Evolutionary conservation across 192 early-diverging fungal genomes (phyloP).

Genomic region (Linnemannia zychae): DNA sequence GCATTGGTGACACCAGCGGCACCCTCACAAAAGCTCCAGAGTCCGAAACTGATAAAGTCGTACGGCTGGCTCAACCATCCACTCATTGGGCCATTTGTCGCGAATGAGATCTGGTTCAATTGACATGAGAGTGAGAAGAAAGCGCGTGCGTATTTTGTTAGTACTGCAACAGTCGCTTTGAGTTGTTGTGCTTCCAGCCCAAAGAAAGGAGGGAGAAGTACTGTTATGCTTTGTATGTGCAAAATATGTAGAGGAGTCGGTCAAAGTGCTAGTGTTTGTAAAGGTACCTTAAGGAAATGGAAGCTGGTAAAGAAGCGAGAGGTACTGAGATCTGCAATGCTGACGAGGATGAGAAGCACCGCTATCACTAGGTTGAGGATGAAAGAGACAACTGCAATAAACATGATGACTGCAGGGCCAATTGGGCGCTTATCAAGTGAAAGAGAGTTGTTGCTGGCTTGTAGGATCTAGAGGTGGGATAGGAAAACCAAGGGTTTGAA

Average conservation of each 20-base stretch:
- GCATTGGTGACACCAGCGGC: constrained; percentile 19
- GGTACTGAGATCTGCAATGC: constrained; percentile 28
- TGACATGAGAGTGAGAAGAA: neutral
- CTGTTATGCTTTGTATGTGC: too few species aligned
- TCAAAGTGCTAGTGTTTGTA: too few species aligned
- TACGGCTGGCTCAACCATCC: constrained; percentile 35
- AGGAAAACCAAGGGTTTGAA: neutral
- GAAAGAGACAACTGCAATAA: constrained; percentile 28
- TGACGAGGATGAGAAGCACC: constrained; percentile 40
- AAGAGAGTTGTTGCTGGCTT: neutral
- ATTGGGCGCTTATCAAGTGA: too few species aligned
- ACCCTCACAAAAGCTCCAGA: constrained; percentile 49
- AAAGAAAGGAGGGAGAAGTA: too few species aligned
- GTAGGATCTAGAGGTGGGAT: neutral
- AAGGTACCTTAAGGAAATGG: constrained; percentile 38
- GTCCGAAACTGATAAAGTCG: constrained; percentile 31
- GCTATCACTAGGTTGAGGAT: constrained; percentile 31
- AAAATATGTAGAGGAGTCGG: too few species aligned
- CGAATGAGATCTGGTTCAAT: constrained; percentile 17
- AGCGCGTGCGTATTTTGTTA: too few species aligned
- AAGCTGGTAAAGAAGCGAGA: constrained; percentile 32
- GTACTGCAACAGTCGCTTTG: too few species aligned
- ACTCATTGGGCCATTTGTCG: constrained; percentile 23
- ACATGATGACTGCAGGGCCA: neutral
- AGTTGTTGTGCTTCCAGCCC: too few species aligned